Conservation (phyloP, 2,329 filamentous ascomycete genomes). For the Penicillium sumatraense region DNA sequence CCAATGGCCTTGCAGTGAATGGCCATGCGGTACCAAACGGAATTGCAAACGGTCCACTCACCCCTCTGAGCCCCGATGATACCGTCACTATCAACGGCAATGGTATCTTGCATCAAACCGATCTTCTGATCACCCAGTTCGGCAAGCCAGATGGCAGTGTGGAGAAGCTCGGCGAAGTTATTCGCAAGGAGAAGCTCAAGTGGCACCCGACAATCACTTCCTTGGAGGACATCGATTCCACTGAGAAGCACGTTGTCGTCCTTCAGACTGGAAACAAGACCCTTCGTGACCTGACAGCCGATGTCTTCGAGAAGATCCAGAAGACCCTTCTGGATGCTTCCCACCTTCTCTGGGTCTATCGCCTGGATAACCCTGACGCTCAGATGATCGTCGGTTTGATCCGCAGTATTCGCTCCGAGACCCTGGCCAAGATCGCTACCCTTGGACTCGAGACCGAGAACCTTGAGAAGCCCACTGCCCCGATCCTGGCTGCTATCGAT, state of each 20-base stretch:
- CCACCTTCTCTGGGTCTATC: slow-evolving; percentile 31
- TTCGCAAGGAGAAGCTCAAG: neutral
- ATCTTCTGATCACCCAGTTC: slow-evolving; percentile 22
- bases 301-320: slow-evolving; percentile 21
- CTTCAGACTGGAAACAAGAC: slow-evolving; percentile 21
- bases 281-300: slow-evolving; percentile 16
- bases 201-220: slow-evolving; percentile 16
- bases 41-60: neutral
- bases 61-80: slow-evolving; percentile 1
- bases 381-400: slow-evolving; percentile 35
- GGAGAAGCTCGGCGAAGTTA: slow-evolving; percentile 11
- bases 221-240: slow-evolving; percentile 13
- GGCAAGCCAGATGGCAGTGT: slow-evolving; percentile 15
- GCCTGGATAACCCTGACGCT: slow-evolving; percentile 24
- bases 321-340: slow-evolving; percentile 22
- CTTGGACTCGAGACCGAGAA: slow-evolving; percentile 26
- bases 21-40: neutral
- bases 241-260: slow-evolving; percentile 23
- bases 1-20: slow-evolving; percentile 1
- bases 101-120: slow-evolving; percentile 9
- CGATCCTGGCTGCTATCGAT: slow-evolving; percentile 19
- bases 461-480: slow-evolving; percentile 10
- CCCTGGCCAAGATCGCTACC: slow-evolving; percentile 26
- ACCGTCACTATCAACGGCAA: slow-evolving; percentile 14
- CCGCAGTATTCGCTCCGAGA: slow-evolving; percentile 31